Percentiles rank a stretch among this genome's conserved stretches.
Conservation (phyloP, 2,329 filamentous ascomycete genomes). For the Fusarium anthophilum region DNA sequence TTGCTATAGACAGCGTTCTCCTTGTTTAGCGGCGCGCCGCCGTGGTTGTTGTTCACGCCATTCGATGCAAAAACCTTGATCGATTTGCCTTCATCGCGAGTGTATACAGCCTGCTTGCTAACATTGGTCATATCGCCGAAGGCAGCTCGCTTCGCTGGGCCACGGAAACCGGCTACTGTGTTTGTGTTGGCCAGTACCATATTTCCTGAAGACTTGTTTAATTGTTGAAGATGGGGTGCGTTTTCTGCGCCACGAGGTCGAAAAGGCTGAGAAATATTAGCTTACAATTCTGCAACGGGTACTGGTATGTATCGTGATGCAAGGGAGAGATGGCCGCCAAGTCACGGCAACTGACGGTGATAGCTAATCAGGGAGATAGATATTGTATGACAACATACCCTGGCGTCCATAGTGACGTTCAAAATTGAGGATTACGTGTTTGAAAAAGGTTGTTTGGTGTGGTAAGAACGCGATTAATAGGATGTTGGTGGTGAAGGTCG, state of each 20-base stretch:
- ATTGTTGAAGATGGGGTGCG: conserved; percentile 70
- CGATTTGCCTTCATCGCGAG: conserved; percentile 49
- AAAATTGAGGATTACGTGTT: conserved; percentile 22
- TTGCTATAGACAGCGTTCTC: conserved; percentile 54
- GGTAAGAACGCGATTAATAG: conserved; percentile 36
- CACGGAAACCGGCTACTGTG: conserved; percentile 46
- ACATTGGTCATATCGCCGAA: conserved; percentile 87
- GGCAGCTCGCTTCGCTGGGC: conserved; percentile 75
- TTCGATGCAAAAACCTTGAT: conserved; percentile 44
- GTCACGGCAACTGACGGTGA: not conserved
- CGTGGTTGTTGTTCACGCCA: conserved; percentile 40
- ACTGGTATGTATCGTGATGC: conserved; percentile 16
- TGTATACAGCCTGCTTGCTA: conserved; percentile 48
- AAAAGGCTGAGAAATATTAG: conserved; percentile 48
- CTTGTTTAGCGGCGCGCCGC: conserved; percentile 50
- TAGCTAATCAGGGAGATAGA: conserved; percentile 10
- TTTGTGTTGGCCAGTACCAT: conserved; percentile 50
- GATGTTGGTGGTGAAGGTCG: conserved; percentile 13
- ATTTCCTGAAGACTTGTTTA: conserved; percentile 81
- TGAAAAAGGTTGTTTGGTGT: conserved; percentile 23
- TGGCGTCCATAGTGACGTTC: conserved; percentile 47
- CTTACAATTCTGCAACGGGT: not conserved
- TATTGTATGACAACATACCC: conserved; percentile 42
- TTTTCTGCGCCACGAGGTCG: conserved; percentile 61
- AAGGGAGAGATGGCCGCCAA: conserved; percentile 25